Base-by-base conservation (phyloP, 768 basidiomycete species). In the Gyrodon lividus region DNA sequence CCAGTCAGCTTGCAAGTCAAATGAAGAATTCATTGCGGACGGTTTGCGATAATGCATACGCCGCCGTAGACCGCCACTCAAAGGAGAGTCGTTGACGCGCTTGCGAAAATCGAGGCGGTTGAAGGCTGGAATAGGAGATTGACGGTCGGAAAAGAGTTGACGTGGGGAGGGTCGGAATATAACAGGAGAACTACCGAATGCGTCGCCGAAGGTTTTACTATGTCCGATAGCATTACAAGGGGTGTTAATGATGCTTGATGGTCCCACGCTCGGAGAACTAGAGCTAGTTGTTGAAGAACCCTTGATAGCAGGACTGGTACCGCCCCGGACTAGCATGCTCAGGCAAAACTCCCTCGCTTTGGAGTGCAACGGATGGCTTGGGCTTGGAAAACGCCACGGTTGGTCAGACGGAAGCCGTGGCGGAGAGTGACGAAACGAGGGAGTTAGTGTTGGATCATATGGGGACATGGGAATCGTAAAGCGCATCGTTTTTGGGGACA, bases 351-450 rank as follows among this genome's bases (percentile, higher is more conserved):
- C 84, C 31, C 81, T 79, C 14, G 80, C 76, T 34, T 70, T 76
- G 16, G 81, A 83, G 66, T 89, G 84, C 37, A 89, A 69, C 2
- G 87, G 87, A 60, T 91, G 87, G 50, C 84, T 87, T 10, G 87
- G 87, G 59, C 87, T 90, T 7, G 86, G 82, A 62, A 83, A 88
- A 33, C 86, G 81, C 89, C 89, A 91, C 3, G 89, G 89, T 53
- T 89, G 88, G 59, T 88, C 84, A 16, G 84, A 87, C 6, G 87
- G 86, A 20, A 85, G 79, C 9, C 81, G 84, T 0, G 84, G 79
- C 16, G 87, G 85, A 9, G 86, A 88, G 66, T 90, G 87, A 34
- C 86, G 81, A 66, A 90, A 90, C 4, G 87, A 79, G 0, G 89
- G 89, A 0, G 89, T 89, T 30, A 79, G 72, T 13, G 81, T 75